Evolutionary conservation across 1,139 yeast species (phyloP).

Genomic region (Kodamaea sp.): DNA sequence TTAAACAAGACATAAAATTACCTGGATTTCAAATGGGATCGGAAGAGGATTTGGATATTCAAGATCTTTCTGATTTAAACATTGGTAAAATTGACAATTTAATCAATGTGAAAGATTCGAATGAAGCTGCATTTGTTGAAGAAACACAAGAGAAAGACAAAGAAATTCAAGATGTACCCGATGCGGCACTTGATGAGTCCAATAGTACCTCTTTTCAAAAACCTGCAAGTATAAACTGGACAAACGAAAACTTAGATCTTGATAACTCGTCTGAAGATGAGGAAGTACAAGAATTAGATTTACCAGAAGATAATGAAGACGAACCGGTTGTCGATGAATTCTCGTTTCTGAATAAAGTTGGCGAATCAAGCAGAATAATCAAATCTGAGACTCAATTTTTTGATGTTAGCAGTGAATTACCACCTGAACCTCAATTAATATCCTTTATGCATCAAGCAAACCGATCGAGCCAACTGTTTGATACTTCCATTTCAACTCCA

Average conservation of each 20-base stretch:
- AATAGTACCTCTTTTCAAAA: slow-evolving; percentile 39
- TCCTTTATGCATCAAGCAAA: slow-evolving; percentile 12
- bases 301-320: slow-evolving; percentile 8
- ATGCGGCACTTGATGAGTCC: slow-evolving; percentile 10
- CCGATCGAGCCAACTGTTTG: slow-evolving; percentile 18
- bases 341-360: slow-evolving; percentile 1
- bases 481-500: slow-evolving; percentile 37
- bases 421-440: slow-evolving; percentile 15
- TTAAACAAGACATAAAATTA: background rate
- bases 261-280: slow-evolving; percentile 21
- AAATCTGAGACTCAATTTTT: slow-evolving; percentile 19
- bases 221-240: slow-evolving; percentile 45
- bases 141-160: background rate
- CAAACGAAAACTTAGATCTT: slow-evolving; percentile 33
- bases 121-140: background rate
- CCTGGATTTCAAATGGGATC: background rate
- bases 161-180: slow-evolving; percentile 1
- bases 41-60: slow-evolving; percentile 25
- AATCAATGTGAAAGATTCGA: slow-evolving; percentile 23
- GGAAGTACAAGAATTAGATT: slow-evolving; percentile 5
- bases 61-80: slow-evolving; percentile 40
- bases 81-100: slow-evolving; percentile 38
- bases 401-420: slow-evolving; percentile 19
- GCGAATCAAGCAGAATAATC: slow-evolving; percentile 5
- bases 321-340: slow-evolving; percentile 3